phyloP scores from a whole-genome alignment of 169 alveolate species.

The Plasmodium fragile region DNA sequence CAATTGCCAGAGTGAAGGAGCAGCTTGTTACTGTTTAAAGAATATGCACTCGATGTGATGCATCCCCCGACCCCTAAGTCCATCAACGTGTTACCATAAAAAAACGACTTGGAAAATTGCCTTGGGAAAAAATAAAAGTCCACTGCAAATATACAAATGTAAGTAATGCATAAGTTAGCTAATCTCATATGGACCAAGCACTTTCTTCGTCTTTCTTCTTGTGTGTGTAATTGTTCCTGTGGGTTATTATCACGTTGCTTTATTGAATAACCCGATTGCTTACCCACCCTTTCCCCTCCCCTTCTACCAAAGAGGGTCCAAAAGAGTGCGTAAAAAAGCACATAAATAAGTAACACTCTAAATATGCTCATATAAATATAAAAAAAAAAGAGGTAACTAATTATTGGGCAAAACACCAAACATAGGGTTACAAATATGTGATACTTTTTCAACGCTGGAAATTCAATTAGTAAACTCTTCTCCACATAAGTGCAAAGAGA shows the following conservation, averaged over 20 bases:
- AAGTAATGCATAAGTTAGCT: constrained; percentile 25
- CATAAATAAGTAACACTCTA: not conserved
- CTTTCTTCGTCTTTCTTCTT: not conserved
- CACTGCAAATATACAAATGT: constrained; percentile 44
- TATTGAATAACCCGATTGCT: no score
- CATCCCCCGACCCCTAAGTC: constrained; percentile 61
- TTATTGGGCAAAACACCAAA: constrained; percentile 10
- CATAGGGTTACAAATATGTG: constrained; percentile 27
- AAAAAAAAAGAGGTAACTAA: constrained; percentile 6
- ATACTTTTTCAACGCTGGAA: constrained; percentile 25
- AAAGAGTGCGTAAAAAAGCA: not conserved
- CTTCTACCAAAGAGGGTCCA: not conserved
- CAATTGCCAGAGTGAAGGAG: not conserved
- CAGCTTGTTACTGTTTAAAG: not conserved
- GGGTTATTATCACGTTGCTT: not conserved
- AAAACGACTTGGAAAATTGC: constrained; percentile 43
- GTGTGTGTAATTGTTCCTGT: not conserved
- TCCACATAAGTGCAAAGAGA: constrained; percentile 42
- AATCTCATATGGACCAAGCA: constrained; percentile 15
- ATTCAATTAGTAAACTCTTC: constrained; percentile 18
- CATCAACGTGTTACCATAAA: constrained; percentile 58
- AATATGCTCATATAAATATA: constrained; percentile 1
- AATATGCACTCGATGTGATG: constrained; percentile 45
- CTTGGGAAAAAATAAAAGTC: constrained; percentile 71
- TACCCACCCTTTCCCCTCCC: no score